Evolutionary conservation across 2,329 filamentous ascomycete species (phyloP), one percentile per base, ranked within the genome.

Genomic region (Aspergillus udagawae): DNA sequence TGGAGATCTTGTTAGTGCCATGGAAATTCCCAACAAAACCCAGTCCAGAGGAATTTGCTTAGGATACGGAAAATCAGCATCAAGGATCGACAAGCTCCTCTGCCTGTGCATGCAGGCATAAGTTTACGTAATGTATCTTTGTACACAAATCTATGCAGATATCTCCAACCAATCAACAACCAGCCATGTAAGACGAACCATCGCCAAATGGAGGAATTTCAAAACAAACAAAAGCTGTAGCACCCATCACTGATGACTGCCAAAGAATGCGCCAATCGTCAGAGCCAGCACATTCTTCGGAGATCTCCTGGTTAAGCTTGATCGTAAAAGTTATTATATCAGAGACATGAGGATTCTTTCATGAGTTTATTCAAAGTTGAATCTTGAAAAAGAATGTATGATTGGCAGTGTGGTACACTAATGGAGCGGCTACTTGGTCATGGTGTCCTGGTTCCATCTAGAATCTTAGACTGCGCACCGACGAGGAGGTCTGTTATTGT

Each of bases 171-270:
- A 47, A 47, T 47, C 44, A 47, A 14, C 20, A 17, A 12, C 23
- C 6, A 25, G 4, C 14, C 14, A 20, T 9, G 49, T 10, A 12
- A 25, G 6, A 28, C 4, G 44, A 23, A 47, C 23, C 23, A 47
- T 47, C 10, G 10, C 44, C 28, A 29, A 61, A 61, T 38, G 59
- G 42, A 60, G 59, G 35, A 61, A 61, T 57, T 60, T 53, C 59
- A 61, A 47, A 47, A 47, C 44, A 47, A 47, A 47, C 44, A 47
- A 47, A 47, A 23, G 44, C 12, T 12, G 28, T 29, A 10, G 28
- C 28, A 17, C 41, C 8, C n/a, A n/a, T 21, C 41, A 7, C 17
- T 42, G 42, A 21, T 8, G 21, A 47, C 20, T 47, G 44, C 23
- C 44, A 47, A 23, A 21, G 32, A 38, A 47, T 20, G n/a, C 42